phyloP scores from a whole-genome alignment of 1,284 basidiomycete genomes.

The Hypsizygus ulmarius region DNA sequence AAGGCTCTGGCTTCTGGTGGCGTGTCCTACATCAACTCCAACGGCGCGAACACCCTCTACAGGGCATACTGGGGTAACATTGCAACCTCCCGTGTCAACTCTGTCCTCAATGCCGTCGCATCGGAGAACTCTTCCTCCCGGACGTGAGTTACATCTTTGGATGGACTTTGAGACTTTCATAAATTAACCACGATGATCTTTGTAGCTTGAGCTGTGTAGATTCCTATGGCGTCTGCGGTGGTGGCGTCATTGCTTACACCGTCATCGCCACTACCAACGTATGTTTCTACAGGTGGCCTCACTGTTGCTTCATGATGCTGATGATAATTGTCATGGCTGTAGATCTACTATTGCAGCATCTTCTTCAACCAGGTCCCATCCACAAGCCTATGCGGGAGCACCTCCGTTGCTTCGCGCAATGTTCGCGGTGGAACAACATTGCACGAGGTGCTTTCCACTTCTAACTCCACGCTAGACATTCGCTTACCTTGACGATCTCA shows the following conservation, averaged over 20 bases:
- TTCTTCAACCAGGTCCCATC: conserved; percentile 40
- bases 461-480: neutral
- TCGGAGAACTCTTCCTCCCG: conserved; percentile 32
- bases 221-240: conserved; percentile 28
- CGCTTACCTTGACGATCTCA: neutral
- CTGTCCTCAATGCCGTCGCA: conserved; percentile 31
- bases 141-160: conserved; percentile 25
- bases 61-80: conserved; percentile 33
- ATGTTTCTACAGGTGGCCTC: conserved; percentile 7
- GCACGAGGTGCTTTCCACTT: conserved; percentile 32
- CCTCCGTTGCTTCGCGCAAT: conserved; percentile 36
- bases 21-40: conserved; percentile 30
- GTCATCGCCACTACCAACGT: conserved; percentile 37
- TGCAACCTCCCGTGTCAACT: conserved; percentile 29
- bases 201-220: conserved; percentile 35
- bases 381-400: conserved; percentile 33
- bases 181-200: neutral
- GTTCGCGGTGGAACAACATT: conserved; percentile 40
- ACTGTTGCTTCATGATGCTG: neutral
- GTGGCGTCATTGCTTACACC: conserved; percentile 40
- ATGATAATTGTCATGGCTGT: neutral
- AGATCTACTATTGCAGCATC: conserved; percentile 41
- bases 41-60: conserved; percentile 33
- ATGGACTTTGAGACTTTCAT: neutral
- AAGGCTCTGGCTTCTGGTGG: conserved; percentile 31